Conservation (phyloP, 2,329 filamentous ascomycete genomes). For the Atkinsonella texensis region DNA sequence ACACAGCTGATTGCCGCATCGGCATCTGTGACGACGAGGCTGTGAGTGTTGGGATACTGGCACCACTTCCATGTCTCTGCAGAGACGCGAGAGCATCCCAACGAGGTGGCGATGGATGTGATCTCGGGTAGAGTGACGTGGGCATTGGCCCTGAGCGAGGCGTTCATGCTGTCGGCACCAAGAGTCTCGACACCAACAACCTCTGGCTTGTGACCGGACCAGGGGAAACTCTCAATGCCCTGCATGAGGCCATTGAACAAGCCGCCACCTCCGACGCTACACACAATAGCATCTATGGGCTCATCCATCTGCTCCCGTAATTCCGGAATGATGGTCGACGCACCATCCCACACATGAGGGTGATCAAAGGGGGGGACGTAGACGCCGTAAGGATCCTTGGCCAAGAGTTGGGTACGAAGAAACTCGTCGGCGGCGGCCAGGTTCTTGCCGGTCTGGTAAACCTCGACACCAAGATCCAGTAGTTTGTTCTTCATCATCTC, state of each 20-base stretch:
- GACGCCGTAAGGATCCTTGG: slow-evolving; percentile 38
- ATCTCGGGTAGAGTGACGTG: slow-evolving; percentile 57
- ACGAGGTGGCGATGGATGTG: slow-evolving; percentile 60
- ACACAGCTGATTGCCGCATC: slow-evolving; percentile 71
- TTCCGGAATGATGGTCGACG: slow-evolving; percentile 45
- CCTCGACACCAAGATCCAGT: slow-evolving; percentile 51
- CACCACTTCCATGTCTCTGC: slow-evolving; percentile 55
- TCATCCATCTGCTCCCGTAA: slow-evolving; percentile 27
- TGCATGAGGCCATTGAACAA: slow-evolving; percentile 65
- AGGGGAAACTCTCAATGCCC: slow-evolving; percentile 43
- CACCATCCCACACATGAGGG: slow-evolving; percentile 54
- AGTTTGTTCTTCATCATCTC: slow-evolving; percentile 62
- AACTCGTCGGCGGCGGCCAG: slow-evolving; percentile 60
- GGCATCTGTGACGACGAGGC: slow-evolving; percentile 31
- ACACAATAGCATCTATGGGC: slow-evolving; percentile 58
- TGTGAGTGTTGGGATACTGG: slow-evolving; percentile 26
- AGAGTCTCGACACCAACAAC: slow-evolving; percentile 66
- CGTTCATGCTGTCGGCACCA: slow-evolving; percentile 58
- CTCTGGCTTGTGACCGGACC: slow-evolving; percentile 24
- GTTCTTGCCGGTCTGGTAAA: slow-evolving; percentile 55
- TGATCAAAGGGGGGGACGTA: slow-evolving; percentile 64
- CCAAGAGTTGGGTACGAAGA: slow-evolving; percentile 46
- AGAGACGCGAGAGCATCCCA: slow-evolving; percentile 64
- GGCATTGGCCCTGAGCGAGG: slow-evolving; percentile 42
- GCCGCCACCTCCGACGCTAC: slow-evolving; percentile 70